Evolutionary conservation across 2,329 filamentous ascomycete genomes (phyloP), one percentile per base, ranked within the genome.

Genomic region (Penicillium corylophilum): DNA sequence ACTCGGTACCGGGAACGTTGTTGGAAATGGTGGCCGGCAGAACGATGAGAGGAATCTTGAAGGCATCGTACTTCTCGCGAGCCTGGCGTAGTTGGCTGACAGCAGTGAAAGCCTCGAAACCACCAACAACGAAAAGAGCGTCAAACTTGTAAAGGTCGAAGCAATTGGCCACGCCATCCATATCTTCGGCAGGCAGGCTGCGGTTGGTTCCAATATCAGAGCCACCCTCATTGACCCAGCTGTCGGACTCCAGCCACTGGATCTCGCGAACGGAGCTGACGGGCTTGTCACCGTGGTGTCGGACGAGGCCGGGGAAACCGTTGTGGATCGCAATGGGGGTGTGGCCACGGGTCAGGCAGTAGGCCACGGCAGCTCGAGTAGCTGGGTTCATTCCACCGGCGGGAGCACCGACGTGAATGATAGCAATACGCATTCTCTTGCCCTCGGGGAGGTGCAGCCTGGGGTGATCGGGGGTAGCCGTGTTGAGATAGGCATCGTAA

Each of bases 321-420:
- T 99, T 99, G 76, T 97, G 89, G 50, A 99, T 91, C 16, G 90
- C 93, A 64, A 97, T 73, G 4, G 94, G 89, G 46, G 90, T 90
- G 71, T 99, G 94, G n/a, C 94, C 94, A 53, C 91, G 85, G 40
- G 89, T 88, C 51, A 95, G 73, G 71, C 92, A 97, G 78, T 96
- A 96, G 28, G 91, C 90, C 16, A 96, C 92, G 13, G 90, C 93
- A 26, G 90, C 93, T 61, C 94, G 86, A 18, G 95, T 94, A 38
- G 94, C 94, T 24, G 93, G 92, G 74, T 99, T 99, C 89, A 99
- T 97, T 64, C 94, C 94, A 72, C 94, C 94, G 26, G 94, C 94
- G 7, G 94, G 94, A 12, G 94, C 94, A 65, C 94, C 94, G 22
- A 97, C 92, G 65, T 97, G 95, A 73, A 99, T 90, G 67, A 99